Evolutionary conservation across 352 stramenopile genomes (phyloP).

Genomic region (Elongisporangium anandrum): DNA sequence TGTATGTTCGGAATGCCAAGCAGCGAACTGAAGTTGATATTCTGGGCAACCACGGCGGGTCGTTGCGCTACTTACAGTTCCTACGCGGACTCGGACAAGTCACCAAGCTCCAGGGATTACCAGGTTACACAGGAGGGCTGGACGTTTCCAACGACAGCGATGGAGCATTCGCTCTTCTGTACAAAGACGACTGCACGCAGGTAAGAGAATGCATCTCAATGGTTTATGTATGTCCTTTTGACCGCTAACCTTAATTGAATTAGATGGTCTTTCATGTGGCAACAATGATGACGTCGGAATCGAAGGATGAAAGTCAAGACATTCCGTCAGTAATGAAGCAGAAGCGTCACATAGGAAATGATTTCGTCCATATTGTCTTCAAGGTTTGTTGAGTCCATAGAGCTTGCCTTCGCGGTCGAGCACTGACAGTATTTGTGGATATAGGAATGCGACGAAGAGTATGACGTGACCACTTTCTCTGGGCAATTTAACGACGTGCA

Average conservation of each 20-base stretch:
- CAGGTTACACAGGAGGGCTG: constrained; percentile 71
- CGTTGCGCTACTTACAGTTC: constrained; percentile 71
- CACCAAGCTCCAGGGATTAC: constrained; percentile 58
- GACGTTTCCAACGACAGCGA: constrained; percentile 66
- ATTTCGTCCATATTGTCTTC: constrained; percentile 86
- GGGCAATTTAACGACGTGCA: constrained; percentile 87
- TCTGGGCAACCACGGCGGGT: constrained; percentile 65
- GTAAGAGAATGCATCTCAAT: constrained; percentile 16
- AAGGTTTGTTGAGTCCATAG: constrained; percentile 27
- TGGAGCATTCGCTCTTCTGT: constrained; percentile 70
- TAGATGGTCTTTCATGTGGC: constrained; percentile 87
- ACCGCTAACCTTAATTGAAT: background rate
- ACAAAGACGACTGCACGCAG: constrained; percentile 64
- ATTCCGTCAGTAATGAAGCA: constrained; percentile 52
- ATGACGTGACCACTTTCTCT: constrained; percentile 69
- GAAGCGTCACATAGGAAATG: constrained; percentile 87
- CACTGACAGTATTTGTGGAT: background rate
- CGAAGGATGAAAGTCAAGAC: background rate
- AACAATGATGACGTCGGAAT: constrained; percentile 68
- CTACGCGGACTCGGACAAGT: constrained; percentile 63
- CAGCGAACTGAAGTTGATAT: constrained; percentile 63
- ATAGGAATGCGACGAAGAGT: constrained; percentile 76
- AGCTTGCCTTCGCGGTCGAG: background rate
- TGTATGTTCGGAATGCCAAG: constrained; percentile 66
- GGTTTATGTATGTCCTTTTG: background rate